These are phyloP conservation scores for Curvularia eragrostidis DNA, from an alignment of 2,329 filamentous ascomycete species.

Conservation along the genomic window DNA sequence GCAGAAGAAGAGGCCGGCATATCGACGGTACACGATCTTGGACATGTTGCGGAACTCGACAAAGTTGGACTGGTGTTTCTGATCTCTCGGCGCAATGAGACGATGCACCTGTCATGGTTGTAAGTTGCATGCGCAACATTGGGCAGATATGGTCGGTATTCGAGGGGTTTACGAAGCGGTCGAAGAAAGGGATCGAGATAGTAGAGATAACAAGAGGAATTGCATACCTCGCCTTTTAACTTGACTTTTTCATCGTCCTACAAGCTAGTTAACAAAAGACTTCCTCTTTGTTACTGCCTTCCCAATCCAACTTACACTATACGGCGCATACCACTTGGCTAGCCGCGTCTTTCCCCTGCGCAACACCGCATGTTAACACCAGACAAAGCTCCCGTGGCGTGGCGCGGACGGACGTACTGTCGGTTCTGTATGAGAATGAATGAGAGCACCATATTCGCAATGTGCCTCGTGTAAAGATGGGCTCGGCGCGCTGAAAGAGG, in stretches of 20 bases:
- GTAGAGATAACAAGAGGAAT: background rate
- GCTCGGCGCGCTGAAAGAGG: conserved; percentile 17
- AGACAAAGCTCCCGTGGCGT: background rate
- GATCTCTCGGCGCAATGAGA: conserved; percentile 94
- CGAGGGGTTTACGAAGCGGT: conserved; percentile 1
- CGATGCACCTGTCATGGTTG: conserved; percentile 76
- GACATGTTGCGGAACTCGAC: conserved; percentile 88
- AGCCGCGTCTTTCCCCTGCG: conserved; percentile 93
- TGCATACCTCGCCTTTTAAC: conserved; percentile 88
- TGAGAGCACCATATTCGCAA: conserved; percentile 68
- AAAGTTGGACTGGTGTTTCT: conserved; percentile 99
- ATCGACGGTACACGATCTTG: conserved; percentile 96
- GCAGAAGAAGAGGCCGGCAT: conserved; percentile 98
- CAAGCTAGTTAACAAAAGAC: conserved; percentile 21
- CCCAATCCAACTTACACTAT: conserved; percentile 65
- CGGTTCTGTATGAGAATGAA: conserved; percentile 91
- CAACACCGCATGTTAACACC: background rate
- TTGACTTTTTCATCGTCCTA: conserved; percentile 98
- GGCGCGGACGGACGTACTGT: conserved; percentile 63
- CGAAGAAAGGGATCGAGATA: conserved; percentile 1
- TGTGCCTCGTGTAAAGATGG: conserved; percentile 13
- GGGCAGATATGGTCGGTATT: background rate
- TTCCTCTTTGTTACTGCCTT: background rate
- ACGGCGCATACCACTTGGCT: conserved; percentile 98
- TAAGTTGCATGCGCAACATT: background rate